A percentile compares a stretch with the other conserved stretches of the same genome.
Evolutionary conservation across 2,329 filamentous ascomycete species (phyloP).

Genomic region (Penicillium sp.): DNA sequence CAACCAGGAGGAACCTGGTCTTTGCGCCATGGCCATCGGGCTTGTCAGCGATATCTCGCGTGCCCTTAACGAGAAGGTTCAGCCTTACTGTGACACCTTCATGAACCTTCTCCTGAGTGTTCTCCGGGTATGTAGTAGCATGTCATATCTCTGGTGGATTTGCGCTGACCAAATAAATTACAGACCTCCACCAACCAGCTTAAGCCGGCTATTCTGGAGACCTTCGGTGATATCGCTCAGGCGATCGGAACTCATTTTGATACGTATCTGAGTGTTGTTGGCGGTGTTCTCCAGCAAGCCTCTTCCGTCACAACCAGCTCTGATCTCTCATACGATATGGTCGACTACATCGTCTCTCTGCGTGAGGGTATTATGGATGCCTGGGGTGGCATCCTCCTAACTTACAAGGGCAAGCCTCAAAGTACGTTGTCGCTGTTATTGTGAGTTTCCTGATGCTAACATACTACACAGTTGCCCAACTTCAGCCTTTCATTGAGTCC

Average conservation of each 20-base stretch:
- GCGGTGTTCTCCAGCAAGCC: conserved; percentile 88
- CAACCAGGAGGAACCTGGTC: conserved; percentile 89
- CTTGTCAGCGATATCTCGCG: conserved; percentile 94
- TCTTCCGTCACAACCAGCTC: conserved; percentile 70
- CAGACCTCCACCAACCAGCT: conserved; percentile 72
- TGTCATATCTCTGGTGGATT: too few relatives aligned
- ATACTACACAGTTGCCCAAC: conserved; percentile 52
- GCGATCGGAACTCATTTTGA: conserved; percentile 90
- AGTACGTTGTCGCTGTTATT: conserved; percentile 24
- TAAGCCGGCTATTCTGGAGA: conserved; percentile 96
- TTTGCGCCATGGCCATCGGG: conserved; percentile 96
- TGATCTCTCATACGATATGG: conserved; percentile 88
- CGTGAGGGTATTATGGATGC: conserved; percentile 98
- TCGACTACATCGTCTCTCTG: conserved; percentile 90
- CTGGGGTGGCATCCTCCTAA: conserved; percentile 93
- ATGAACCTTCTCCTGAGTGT: conserved; percentile 98
- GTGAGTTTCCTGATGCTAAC: conserved; percentile 6
- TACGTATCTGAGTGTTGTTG: conserved; percentile 85
- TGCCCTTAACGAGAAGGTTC: conserved; percentile 80
- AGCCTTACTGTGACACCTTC: conserved; percentile 92
- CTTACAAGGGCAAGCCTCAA: conserved; percentile 66
- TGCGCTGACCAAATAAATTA: too few relatives aligned
- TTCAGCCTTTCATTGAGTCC: conserved; percentile 71
- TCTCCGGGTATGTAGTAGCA: conserved; percentile 47
- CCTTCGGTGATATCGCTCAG: conserved; percentile 94